A percentile compares a stretch with the other conserved stretches of the same genome.
Conservation (phyloP, 164 flowering plant genomes). For the Vitis rupestris region DNA sequence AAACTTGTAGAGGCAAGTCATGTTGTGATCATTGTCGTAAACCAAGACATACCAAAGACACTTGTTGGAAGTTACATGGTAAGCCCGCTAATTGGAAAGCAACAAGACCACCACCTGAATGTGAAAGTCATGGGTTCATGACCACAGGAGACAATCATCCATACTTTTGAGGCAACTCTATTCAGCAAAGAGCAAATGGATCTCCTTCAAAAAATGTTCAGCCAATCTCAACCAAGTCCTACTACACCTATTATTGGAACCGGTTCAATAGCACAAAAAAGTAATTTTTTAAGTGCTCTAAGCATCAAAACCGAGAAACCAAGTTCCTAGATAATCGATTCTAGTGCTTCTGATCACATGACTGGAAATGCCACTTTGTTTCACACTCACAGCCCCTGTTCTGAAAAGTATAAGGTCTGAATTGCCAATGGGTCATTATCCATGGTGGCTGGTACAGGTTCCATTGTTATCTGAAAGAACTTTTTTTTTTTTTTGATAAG, state of each 20-base stretch:
- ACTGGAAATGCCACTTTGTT: neutral
- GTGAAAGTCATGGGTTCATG: too few relatives aligned
- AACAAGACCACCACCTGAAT: too few relatives aligned
- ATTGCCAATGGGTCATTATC: neutral
- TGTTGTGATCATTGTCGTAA: too few relatives aligned
- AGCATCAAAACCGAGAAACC: neutral
- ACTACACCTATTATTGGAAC: neutral
- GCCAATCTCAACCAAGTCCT: neutral
- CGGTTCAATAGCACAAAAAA: neutral
- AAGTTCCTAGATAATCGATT: conserved; percentile 5
- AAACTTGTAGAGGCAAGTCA: too few relatives aligned
- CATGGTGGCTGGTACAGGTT: neutral
- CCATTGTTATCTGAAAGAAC: neutral
- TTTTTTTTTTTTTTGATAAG: too few relatives aligned
- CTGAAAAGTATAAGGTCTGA: neutral
- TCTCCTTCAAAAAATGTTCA: neutral
- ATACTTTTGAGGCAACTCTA: too few relatives aligned
- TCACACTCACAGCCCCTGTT: neutral
- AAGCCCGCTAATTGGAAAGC: too few relatives aligned
- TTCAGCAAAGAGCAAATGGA: neutral
- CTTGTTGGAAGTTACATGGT: too few relatives aligned
- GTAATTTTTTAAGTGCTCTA: neutral
- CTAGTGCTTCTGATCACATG: neutral
- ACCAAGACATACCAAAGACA: too few relatives aligned
- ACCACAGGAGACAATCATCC: too few relatives aligned